Base-by-base conservation (phyloP, 2,329 filamentous ascomycete species). In the Colletotrichum tanaceti region DNA sequence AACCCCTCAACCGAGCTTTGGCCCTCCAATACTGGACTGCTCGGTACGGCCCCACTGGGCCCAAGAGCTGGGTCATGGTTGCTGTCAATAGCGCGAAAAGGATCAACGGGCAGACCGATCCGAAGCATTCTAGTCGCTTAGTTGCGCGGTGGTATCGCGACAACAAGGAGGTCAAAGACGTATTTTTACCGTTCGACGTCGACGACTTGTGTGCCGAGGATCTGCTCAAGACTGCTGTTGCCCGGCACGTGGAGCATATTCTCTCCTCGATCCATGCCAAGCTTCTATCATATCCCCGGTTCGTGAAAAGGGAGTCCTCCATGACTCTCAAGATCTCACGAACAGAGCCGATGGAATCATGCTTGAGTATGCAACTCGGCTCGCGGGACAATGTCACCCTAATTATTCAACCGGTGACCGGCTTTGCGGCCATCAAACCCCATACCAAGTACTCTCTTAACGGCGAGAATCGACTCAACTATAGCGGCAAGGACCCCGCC, bases 21-120 rank as follows among this genome's bases (percentile, higher is more conserved):
- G 89, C 94, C 11, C 87, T 99, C 41, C 94, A 98, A 75, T 99
- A 99, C 79, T 99, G 96, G 96, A 84, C 87, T 18, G 86, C 87
- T 58, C 88, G 90, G 73, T 85, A 86, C 65, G 75, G 78, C 24
- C 76, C 79, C 38, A 82, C 82, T 47, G 88, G 88, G 0, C 84
- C 87, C 18, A 97, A 97, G 82, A 97, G 90, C 77, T 99, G 96
- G 95, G 84, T 99, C 55, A 90, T 98, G 72, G 84, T 99, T 58
- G 94, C 94, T 11, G 87, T 97, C 43, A 86, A 89, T 68, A 94
- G 90, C 75, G 90, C 90, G 39, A 84, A 81, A 62, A 85, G 83
- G 65, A 76, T 78, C 49, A 79, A 80, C 11, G 78, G 74, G 14
- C 74, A 77, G 14, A 70, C 77, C 1, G 80, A 84, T 58, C 75